phyloP scores from a whole-genome alignment of 441 rosid genomes.

The Kokia cookei region DNA sequence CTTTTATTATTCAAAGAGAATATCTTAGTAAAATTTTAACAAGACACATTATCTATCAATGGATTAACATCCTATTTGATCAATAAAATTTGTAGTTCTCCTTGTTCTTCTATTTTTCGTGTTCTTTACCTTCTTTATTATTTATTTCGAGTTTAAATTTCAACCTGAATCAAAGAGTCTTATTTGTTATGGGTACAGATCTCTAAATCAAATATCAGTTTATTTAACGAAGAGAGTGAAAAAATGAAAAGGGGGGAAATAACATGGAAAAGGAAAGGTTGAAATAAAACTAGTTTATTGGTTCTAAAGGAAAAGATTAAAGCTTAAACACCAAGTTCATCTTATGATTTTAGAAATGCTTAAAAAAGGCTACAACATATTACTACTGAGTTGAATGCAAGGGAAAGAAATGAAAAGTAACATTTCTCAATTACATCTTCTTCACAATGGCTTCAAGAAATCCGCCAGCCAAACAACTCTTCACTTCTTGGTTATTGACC shows the following conservation, averaged over 20 bases:
- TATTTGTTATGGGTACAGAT: no score
- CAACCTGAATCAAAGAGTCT: no score
- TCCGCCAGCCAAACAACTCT: constrained; percentile 49
- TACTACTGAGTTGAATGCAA: neutral
- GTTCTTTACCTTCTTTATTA: no score
- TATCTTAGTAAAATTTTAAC: no score
- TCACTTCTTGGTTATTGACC: constrained; percentile 42
- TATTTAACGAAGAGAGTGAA: no score
- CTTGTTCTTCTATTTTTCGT: no score
- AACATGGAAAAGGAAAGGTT: neutral
- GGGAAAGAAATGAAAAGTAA: neutral
- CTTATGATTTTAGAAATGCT: neutral
- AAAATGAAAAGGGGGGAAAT: neutral
- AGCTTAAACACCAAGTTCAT: neutral
- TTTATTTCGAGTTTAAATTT: no score
- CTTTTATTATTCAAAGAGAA: no score
- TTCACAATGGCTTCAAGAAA: constrained; percentile 60
- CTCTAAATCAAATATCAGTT: no score
- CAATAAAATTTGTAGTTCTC: no score
- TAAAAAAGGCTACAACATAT: neutral
- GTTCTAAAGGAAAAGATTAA: neutral
- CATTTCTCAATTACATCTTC: constrained; percentile 16
- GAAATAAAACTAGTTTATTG: neutral
- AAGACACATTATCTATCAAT: no score
- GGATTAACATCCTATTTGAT: no score